Evolutionary conservation across 768 basidiomycete species (phyloP), one percentile per base, ranked within the genome.

Genomic region (Rhodotorula kratochvilovae): DNA sequence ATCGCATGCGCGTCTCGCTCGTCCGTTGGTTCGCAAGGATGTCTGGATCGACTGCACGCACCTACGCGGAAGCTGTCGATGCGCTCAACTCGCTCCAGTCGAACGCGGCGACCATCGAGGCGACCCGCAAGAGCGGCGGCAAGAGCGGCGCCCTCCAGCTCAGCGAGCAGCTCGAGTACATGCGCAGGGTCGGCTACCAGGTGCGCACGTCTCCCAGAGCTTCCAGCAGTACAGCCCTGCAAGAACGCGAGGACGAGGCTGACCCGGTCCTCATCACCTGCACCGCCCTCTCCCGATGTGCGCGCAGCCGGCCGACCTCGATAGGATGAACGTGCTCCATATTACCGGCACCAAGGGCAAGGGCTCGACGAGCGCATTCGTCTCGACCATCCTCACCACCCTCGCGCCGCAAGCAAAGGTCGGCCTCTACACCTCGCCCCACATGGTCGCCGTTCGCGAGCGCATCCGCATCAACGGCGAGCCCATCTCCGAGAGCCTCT

Each of bases 311-410:
- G 83, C 86, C 67, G 88, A 94, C 73, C 84, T 99, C 54, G 93
- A 97, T 79, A 81, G 82, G 33, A 83, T 99, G 64, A 95, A 97
- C 80, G 92, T 95, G 67, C 86, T 98, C 58, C 95, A 99, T 82
- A 87, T 99, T 75, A 94, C 95, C 16, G 95, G 95, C 7, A 98
- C 96, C 8, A 99, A 99, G 81, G 95, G 95, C 45, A 99, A 99
- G 80, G 95, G 95, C 13, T 98, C 95, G 6, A 93, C 96, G 2
- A 91, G 90, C 74, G 95, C 96, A 15, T 98, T 98, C 77, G 86
- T 87, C 8, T 89, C 92, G 76, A 90, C 90, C 17, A 88, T 97
- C 63, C 83, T 98, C 61, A 86, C 91, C n/a, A 84, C 85, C 69
- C 81, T 85, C n/a, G 85, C 82, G 74, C 89, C 93, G 13, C 81